A percentile compares a stretch with the other conserved stretches of the same genome.
phyloP scores from a whole-genome alignment of 176 grass and related monocot genomes.

The Phyllostachys edulis region DNA sequence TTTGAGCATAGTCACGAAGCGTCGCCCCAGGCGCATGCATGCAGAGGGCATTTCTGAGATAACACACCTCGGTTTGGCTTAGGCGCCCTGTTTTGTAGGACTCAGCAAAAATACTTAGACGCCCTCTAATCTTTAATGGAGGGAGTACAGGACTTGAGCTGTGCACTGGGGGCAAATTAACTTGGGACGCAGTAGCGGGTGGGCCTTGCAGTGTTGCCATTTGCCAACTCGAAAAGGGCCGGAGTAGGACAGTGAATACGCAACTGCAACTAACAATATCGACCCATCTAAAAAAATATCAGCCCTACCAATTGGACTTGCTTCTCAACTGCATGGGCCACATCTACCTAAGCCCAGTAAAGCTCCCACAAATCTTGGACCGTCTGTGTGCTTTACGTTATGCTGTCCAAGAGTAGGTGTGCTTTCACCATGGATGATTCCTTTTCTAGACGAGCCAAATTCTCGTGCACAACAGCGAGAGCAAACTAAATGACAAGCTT shows the following conservation, averaged over 20 bases:
- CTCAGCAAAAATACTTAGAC: too few species aligned
- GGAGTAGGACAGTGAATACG: not conserved
- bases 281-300: too few species aligned
- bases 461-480: not conserved
- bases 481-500: slow-evolving; percentile 22
- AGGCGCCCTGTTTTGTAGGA: too few species aligned
- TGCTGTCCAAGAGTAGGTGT: not conserved
- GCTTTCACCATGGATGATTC: not conserved
- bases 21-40: too few species aligned
- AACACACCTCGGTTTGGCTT: too few species aligned
- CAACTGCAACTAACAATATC: not conserved
- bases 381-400: not conserved
- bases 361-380: too few species aligned
- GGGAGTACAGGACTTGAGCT: too few species aligned
- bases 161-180: too few species aligned
- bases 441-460: not conserved
- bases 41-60: too few species aligned
- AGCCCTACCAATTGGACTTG: not conserved
- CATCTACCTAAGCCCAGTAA: not conserved
- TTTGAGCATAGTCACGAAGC: too few species aligned
- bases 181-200: not conserved
- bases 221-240: not conserved
- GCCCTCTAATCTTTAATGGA: too few species aligned
- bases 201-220: not conserved
- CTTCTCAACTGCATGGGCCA: not conserved